Evolutionary conservation across 306 rosid species (phyloP), one percentile per base, ranked within the genome.

Genomic region (Vigna nakashimae): DNA sequence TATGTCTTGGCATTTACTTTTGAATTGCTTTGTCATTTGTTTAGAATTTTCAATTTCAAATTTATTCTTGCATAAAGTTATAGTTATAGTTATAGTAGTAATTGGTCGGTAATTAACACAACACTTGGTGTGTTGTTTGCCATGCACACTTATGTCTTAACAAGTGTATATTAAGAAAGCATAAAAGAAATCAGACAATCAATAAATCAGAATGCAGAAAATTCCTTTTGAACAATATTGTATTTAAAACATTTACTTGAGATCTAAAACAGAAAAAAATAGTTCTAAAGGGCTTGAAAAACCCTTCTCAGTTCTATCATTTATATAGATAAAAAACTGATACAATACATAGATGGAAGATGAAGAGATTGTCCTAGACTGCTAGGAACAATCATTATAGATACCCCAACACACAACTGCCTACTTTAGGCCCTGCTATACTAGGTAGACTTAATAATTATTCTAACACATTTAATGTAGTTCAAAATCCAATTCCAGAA

Each of bases 401-500:
- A n/a, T n/a, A n/a, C n/a, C n/a, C n/a, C n/a, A n/a, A n/a, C n/a
- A n/a, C n/a, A n/a, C n/a, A n/a, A n/a, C n/a, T n/a, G n/a, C n/a
- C n/a, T n/a, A n/a, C n/a, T n/a, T n/a, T n/a, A n/a, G n/a, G n/a
- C n/a, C n/a, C n/a, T n/a, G n/a, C n/a, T n/a, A n/a, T n/a, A n/a
- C n/a, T n/a, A n/a, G n/a, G n/a, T n/a, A n/a, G n/a, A n/a, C n/a
- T n/a, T n/a, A n/a, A n/a, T n/a, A n/a, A n/a, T n/a, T n/a, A n/a
- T n/a, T n/a, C n/a, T n/a, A n/a, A n/a, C n/a, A n/a, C 78, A 73
- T 11, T 45, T 9, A 12, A 56, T 20, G 32, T 20, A 9, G 62
- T 58, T 18, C 26, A 32, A 22, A 49, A 75, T 49, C 53, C 26
- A 52, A 69, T 36, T 55, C 50, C 65, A 72, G 53, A 72, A 58